Evolutionary conservation across 1,284 basidiomycete genomes (phyloP), one percentile per base, ranked within the genome.

Genomic region (Tilletiaria anomala): DNA sequence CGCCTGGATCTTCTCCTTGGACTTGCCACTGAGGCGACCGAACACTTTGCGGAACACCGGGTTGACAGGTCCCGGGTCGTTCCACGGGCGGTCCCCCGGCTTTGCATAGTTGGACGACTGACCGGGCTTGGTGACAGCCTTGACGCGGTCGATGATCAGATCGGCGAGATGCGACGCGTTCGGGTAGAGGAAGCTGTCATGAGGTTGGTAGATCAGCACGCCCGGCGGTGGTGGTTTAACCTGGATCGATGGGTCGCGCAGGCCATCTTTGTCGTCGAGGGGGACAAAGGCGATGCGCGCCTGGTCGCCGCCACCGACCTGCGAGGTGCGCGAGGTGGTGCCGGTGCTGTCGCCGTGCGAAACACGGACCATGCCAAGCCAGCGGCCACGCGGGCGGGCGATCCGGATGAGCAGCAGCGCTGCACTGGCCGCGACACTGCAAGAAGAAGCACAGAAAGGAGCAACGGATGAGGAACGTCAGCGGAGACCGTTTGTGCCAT

Each of bases 171-270:
- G 70, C 2, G 82, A 82, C 4, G 80, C 80, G 70, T 96, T 96
- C 37, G 91, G 91, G 70, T 88, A 96, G 32, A 93, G 73, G 68
- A 83, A 84, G 47, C 83, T 83, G 70, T 96, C 88, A 61, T 91
- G 86, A 65, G 88, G 81, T 40, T 88, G 80, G 71, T 89, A 96
- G 51, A 96, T 77, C 65, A 96, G 69, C 40, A 96, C 75, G 32
- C 91, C 91, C 3, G 85, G 82, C n/a, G 79, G 72, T 12, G 88
- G 87, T 10, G 82, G 75, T 31, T 76, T 73, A 41, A 96, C 78
- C 56, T 76, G 75, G 60, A 94, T 69, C 20, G 76, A 72, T 0
- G 78, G 71, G 66, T 87, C 82, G 51, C 76, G 75, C 42, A 84
- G 72, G 33, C 77, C 70, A 39, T 69, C 68, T 69, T 42, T 68